Evolutionary conservation across 2,329 filamentous ascomycete species (phyloP), one percentile per base, ranked within the genome.

Genomic region (Colletotrichum magnum): DNA sequence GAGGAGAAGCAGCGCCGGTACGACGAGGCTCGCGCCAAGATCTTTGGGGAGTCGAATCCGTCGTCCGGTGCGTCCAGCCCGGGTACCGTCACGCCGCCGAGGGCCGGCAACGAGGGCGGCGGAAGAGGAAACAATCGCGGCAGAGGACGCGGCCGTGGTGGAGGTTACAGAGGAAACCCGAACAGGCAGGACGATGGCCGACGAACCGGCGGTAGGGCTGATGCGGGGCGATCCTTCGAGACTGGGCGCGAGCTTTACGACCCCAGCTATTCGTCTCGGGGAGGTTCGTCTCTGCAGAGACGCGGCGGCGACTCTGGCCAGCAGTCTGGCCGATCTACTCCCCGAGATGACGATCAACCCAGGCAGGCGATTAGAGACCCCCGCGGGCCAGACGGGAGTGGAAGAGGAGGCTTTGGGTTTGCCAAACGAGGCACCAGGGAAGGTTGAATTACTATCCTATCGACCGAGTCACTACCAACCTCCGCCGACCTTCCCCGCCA

Each of bases 1-100:
- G 94, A 97, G 77, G 94, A 97, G 82, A 97, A 96, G 83, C 93
- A 97, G 83, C 90, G 90, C 65, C 92, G 93, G 70, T 98, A 98
- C 78, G 93, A 97, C 70, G 94, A 97, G 82, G 93, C 91, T 6
- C 88, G 95, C 36, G 94, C 95, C 74, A 92, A 94, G 78, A 91
- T 98, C 64, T 95, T 98, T 79, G 94, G 94, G 21, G 89, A 88
- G 41, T 82, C 83, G 10, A 83, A 80, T 41, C 79, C 83, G 10
- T 84, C 83, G 7, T 87, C 90, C 0, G 88, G 90, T 1, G 84
- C 86, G 7, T 90, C 90, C 4, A 89, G 89, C 4, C 89, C 90
- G 0, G 89, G 89, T 10, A 88, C 83, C 53, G 84, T 87, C 3
- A 90, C 90, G 15, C 90, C 91, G 24, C 90, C 90, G 24, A 82